A percentile compares a stretch with the other conserved stretches of the same genome.
Evolutionary conservation across 108 stramenopile species (phyloP).

Genomic region (Pseudonitzschia multiseries): DNA sequence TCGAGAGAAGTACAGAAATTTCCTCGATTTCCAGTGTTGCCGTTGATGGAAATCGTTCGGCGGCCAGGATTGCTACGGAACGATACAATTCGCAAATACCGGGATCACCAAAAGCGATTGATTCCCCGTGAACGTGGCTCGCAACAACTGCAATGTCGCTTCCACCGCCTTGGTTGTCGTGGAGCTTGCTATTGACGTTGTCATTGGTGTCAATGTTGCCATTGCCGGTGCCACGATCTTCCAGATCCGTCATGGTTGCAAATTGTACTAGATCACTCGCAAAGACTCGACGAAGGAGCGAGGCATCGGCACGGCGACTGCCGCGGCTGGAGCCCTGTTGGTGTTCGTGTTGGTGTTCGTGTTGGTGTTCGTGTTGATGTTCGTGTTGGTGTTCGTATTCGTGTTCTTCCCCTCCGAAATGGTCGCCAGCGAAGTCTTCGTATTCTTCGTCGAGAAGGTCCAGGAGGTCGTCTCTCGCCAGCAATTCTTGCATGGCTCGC

Average conservation of each 20-base stretch:
- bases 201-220: not conserved
- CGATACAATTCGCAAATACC: conserved; percentile 5
- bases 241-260: not conserved
- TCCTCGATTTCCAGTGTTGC: not conserved
- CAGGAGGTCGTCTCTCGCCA: conserved; percentile 1
- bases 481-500: conserved; percentile 1
- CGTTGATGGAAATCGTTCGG: not conserved
- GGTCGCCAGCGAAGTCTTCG: not conserved
- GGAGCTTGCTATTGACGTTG: not conserved
- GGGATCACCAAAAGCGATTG: not conserved
- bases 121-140: not conserved
- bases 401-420: not conserved
- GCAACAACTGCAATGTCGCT: not conserved
- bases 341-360: no score
- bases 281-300: not conserved
- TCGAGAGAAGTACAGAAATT: not conserved
- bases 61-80: not conserved
- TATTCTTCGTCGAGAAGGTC: not conserved
- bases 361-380: no score
- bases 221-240: not conserved
- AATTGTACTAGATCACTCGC: not conserved
- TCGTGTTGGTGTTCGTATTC: no score
- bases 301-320: not conserved
- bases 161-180: not conserved
- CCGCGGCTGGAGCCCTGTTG: not conserved